These are phyloP conservation scores for Boletus semigastroideus DNA, from an alignment of 1,284 basidiomycete genomes.

Conservation along the genomic window DNA sequence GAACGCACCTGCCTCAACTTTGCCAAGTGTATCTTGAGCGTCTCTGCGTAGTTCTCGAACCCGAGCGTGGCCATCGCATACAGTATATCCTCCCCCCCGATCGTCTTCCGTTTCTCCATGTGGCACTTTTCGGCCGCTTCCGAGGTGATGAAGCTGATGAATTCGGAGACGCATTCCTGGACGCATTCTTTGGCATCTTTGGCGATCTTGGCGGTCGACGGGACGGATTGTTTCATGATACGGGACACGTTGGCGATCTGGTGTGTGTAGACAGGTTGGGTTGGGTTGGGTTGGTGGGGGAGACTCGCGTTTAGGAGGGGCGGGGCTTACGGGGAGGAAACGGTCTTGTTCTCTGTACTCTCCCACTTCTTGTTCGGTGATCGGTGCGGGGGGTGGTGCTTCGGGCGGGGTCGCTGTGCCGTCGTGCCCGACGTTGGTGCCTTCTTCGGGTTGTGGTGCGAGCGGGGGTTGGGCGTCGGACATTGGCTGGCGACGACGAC, in stretches of 20 bases:
- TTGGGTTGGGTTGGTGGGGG: no score
- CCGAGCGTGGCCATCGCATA: conserved; percentile 88
- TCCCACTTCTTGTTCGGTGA: conserved; percentile 89
- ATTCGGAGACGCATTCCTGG: conserved; percentile 95
- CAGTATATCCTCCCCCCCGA: conserved; percentile 89
- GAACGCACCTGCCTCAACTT: conserved; percentile 81
- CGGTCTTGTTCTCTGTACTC: conserved; percentile 92
- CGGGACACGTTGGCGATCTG: conserved; percentile 95
- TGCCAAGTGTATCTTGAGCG: conserved; percentile 84
- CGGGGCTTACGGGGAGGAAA: conserved; percentile 69
- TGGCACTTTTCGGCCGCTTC: conserved; percentile 89
- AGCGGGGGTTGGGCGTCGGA: conserved; percentile 56
- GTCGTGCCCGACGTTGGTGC: conserved; percentile 39
- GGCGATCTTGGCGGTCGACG: conserved; percentile 91
- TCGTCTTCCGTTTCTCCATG: conserved; percentile 84
- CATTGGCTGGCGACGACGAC: conserved; percentile 39
- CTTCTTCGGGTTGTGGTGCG: conserved; percentile 52
- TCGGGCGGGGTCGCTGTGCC: conserved; percentile 36
- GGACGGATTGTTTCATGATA: conserved; percentile 91
- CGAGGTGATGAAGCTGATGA: conserved; percentile 92
- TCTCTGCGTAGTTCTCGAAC: conserved; percentile 94
- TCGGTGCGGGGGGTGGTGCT: conserved; percentile 60
- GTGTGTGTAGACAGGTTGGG: no score
- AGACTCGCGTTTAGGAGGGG: no score
- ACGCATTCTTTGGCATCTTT: conserved; percentile 97